Conservation (phyloP, 2,329 filamentous ascomycete genomes). For the Aspergillus terreus region DNA sequence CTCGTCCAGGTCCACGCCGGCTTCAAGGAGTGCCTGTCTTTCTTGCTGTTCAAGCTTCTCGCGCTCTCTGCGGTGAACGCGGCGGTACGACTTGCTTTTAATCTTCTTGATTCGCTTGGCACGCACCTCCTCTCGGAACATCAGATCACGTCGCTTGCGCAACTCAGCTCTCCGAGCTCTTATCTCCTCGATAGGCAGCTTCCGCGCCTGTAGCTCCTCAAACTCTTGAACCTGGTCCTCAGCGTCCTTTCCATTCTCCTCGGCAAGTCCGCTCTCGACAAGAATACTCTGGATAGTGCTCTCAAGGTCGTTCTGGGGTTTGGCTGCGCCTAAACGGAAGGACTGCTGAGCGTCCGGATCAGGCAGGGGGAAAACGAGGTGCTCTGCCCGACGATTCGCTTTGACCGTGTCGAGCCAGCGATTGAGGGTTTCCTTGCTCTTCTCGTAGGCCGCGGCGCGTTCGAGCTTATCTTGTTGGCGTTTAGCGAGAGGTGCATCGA, state of each 20-base stretch:
- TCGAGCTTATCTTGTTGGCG: constrained; percentile 83
- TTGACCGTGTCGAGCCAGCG: constrained; percentile 96
- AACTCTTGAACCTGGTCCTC: constrained; percentile 66
- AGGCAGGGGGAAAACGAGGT: constrained; percentile 80
- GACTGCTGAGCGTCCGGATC: constrained; percentile 62
- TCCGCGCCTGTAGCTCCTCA: constrained; percentile 67
- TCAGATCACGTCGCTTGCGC: constrained; percentile 74
- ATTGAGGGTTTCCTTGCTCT: constrained; percentile 85
- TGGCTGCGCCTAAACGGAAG: constrained; percentile 54
- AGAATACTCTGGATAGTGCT: constrained; percentile 82
- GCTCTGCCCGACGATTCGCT: constrained; percentile 84
- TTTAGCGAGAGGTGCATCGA: constrained; percentile 78
- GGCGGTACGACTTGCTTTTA: constrained; percentile 92
- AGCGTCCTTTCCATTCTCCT: constrained; percentile 54
- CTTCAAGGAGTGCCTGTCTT: constrained; percentile 55
- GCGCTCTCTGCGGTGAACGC: constrained; percentile 79
- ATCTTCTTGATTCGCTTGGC: constrained; percentile 97
- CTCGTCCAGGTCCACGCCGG: constrained; percentile 59
- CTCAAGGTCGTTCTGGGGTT: constrained; percentile 77
- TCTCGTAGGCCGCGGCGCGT: constrained; percentile 76
- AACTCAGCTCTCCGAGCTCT: constrained; percentile 70
- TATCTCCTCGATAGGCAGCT: constrained; percentile 68
- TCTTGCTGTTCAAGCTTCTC: constrained; percentile 58
- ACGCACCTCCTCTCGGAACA: constrained; percentile 83
- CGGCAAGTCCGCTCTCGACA: constrained; percentile 74